Percentiles rank a stretch among this genome's conserved stretches.
These are phyloP conservation scores for Boletus tylopilopsis DNA, from an alignment of 768 basidiomycete genomes.

Conservation along the genomic window DNA sequence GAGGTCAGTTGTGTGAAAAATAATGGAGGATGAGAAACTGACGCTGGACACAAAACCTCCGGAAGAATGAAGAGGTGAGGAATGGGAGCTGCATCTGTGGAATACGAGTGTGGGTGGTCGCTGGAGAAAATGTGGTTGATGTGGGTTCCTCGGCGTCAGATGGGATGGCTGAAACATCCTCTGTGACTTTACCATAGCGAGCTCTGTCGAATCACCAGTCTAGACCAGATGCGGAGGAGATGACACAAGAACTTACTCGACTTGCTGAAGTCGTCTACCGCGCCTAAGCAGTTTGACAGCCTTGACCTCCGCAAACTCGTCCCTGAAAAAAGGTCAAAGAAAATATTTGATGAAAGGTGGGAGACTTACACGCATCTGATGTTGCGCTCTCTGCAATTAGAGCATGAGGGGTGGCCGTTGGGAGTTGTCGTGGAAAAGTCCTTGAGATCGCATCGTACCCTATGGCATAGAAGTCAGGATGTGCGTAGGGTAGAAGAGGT, in stretches of 20 bases:
- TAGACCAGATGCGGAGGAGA: background rate
- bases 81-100: constrained; percentile 76
- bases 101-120: constrained; percentile 42
- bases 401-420: constrained; percentile 57
- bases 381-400: constrained; percentile 86
- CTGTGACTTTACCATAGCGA: constrained; percentile 69
- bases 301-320: constrained; percentile 89
- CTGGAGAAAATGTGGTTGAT: constrained; percentile 4
- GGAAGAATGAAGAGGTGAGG: constrained; percentile 82
- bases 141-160: constrained; percentile 25
- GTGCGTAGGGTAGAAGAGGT: background rate
- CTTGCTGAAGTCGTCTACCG: constrained; percentile 77
- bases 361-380: constrained; percentile 87
- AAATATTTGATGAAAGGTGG: background rate
- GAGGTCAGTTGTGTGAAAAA: constrained; percentile 5
- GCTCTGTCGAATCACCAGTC: constrained; percentile 43
- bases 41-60: constrained; percentile 84
- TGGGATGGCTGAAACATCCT: constrained; percentile 30
- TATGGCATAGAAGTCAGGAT: constrained; percentile 26
- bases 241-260: constrained; percentile 57
- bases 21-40: constrained; percentile 23
- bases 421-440: constrained; percentile 56
- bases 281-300: constrained; percentile 81
- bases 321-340: constrained; percentile 43
- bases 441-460: constrained; percentile 92